A percentile compares a stretch with the other conserved stretches of the same genome.
Evolutionary conservation across 257 asterid species (phyloP).

Genomic region (Penstemon newberryi): DNA sequence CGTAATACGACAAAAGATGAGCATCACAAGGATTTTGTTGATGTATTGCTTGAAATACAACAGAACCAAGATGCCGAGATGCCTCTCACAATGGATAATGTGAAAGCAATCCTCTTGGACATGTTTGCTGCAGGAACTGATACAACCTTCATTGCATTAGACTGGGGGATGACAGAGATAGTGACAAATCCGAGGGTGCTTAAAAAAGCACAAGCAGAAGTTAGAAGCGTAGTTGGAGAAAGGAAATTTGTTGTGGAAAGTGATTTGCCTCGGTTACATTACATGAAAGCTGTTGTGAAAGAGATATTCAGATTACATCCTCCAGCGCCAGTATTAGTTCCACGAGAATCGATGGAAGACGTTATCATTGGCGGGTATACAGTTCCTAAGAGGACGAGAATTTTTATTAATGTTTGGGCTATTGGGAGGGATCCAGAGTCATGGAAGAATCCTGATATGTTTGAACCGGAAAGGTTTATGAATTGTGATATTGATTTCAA

Average conservation of each 20-base stretch:
- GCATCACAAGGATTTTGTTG: constrained; percentile 52
- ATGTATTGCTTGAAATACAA: constrained; percentile 48
- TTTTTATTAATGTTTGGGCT: constrained; percentile 60
- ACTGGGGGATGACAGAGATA: constrained; percentile 70
- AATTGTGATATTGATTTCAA: constrained; percentile 47
- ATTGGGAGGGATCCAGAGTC: constrained; percentile 52
- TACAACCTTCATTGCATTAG: constrained; percentile 50
- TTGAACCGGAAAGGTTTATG: constrained; percentile 53
- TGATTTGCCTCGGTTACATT: constrained; percentile 43
- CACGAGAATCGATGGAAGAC: constrained; percentile 53
- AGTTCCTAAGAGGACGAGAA: constrained; percentile 46
- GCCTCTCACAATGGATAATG: constrained; percentile 58
- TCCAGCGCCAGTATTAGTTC: constrained; percentile 53
- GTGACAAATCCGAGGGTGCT: constrained; percentile 43
- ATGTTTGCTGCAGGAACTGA: constrained; percentile 81
- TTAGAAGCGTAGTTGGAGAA: constrained; percentile 41
- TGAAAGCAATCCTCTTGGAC: constrained; percentile 65
- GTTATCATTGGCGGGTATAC: constrained; percentile 38
- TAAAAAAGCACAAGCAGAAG: constrained; percentile 47
- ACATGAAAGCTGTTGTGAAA: constrained; percentile 54
- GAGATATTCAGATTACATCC: constrained; percentile 57
- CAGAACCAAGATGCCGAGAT: constrained; percentile 31
- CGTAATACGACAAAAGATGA: neutral
- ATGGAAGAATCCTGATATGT: constrained; percentile 47
- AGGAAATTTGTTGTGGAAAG: constrained; percentile 37